Evolutionary conservation across 2,329 filamentous ascomycete species (phyloP).

Genomic region (Talaromyces amestolkiae): DNA sequence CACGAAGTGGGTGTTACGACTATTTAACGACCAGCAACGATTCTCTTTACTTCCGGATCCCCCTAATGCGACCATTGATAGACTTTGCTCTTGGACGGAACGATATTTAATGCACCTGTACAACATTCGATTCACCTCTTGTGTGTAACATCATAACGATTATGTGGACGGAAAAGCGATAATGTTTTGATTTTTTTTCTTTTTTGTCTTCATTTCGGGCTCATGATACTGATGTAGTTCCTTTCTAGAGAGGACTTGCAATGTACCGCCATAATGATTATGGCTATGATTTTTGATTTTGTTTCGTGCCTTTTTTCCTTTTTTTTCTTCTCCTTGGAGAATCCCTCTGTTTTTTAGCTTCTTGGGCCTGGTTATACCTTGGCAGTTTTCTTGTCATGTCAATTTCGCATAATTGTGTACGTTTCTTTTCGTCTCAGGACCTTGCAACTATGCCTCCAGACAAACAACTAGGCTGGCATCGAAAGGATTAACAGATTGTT

Average conservation of each 20-base stretch:
- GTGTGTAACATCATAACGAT: not conserved
- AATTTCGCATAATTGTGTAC: not conserved
- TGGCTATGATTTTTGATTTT: constrained; percentile 7
- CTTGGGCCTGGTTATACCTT: not conserved
- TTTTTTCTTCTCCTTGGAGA: not conserved
- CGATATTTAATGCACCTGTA: constrained; percentile 18
- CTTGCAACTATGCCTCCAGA: constrained; percentile 1
- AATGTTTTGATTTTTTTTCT: not conserved
- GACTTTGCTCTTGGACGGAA: constrained; percentile 17
- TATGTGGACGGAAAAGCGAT: constrained; percentile 4
- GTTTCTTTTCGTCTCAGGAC: not conserved
- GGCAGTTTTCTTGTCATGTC: not conserved
- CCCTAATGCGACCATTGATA: constrained; percentile 6
- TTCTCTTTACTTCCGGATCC: not conserved
- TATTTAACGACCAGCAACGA: constrained; percentile 7
- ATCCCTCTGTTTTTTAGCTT: not conserved
- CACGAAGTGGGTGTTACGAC: not conserved
- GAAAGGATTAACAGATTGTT: not conserved
- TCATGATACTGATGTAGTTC: constrained; percentile 1
- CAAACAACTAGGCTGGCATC: not conserved
- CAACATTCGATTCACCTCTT: constrained; percentile 19
- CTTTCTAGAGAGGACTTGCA: not conserved
- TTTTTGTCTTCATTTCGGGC: not conserved
- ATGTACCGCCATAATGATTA: constrained; percentile 1
- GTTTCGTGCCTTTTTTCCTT: not conserved